A percentile compares a stretch with the other conserved stretches of the same genome.
These are phyloP conservation scores for Nannizzia gypsea DNA, from an alignment of 2,329 filamentous ascomycete species.

Conservation along the genomic window DNA sequence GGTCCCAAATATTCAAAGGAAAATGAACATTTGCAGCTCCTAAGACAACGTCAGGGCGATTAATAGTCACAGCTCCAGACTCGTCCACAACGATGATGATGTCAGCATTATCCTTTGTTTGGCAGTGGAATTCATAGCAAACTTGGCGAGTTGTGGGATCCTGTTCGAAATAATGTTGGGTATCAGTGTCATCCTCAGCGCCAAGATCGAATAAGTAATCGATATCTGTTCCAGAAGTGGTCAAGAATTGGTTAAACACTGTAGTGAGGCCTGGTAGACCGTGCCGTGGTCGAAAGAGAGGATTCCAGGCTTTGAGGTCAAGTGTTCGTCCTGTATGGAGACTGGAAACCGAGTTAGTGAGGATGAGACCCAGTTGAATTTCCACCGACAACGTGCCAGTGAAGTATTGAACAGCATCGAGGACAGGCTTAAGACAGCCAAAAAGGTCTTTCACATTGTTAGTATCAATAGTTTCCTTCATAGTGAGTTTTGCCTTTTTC, in stretches of 20 bases:
- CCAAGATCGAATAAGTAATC: conserved; percentile 29
- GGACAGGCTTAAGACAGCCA: conserved; percentile 19
- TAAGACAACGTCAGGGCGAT: conserved; percentile 19
- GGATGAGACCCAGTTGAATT: conserved; percentile 27
- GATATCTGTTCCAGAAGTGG: conserved; percentile 30
- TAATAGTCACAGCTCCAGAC: conserved; percentile 21
- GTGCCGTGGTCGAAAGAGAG: conserved; percentile 23
- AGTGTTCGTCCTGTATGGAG: conserved; percentile 14
- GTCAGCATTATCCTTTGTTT: conserved; percentile 19
- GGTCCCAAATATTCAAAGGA: conserved; percentile 31
- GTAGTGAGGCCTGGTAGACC: conserved; percentile 21
- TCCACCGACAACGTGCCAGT: conserved; percentile 27
- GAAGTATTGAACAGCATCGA: conserved; percentile 27
- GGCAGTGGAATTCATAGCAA: conserved; percentile 32
- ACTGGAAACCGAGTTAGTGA: conserved; percentile 21
- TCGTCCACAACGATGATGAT: conserved; percentile 27
- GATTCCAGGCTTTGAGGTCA: conserved; percentile 20
- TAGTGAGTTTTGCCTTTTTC: conserved; percentile 10
- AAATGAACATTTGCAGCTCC: conserved; percentile 31
- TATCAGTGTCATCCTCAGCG: conserved; percentile 12
- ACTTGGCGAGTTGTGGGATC: conserved; percentile 12
- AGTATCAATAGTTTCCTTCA: conserved; percentile 9
- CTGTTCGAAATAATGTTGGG: neutral
- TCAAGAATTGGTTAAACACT: conserved; percentile 28
- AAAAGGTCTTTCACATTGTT: conserved; percentile 20